Conservation (phyloP, 1,284 basidiomycete genomes). For the Apiotrichum gamsii region DNA sequence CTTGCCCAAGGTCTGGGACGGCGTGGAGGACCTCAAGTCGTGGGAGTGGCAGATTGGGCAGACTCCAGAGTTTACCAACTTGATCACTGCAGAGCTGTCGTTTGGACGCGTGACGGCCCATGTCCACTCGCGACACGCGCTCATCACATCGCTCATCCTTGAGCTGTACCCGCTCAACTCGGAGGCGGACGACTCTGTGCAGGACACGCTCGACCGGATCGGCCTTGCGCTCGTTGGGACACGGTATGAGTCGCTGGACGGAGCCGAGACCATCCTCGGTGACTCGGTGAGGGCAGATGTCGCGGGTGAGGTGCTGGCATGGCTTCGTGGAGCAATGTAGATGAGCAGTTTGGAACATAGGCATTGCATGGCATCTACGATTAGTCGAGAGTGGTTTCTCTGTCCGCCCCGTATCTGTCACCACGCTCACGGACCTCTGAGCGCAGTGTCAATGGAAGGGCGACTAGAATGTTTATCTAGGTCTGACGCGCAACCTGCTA, state of each 20-base stretch:
- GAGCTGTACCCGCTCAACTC: constrained; percentile 9
- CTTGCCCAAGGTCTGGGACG: constrained; percentile 56
- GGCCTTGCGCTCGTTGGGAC: constrained; percentile 34
- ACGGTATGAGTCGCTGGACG: constrained; percentile 44
- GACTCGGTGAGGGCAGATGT: constrained; percentile 13
- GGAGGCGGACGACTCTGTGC: constrained; percentile 16
- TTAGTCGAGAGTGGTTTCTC: no score
- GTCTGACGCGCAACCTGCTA: constrained; percentile 17
- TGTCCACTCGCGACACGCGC: constrained; percentile 49
- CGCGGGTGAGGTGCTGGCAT: constrained; percentile 35
- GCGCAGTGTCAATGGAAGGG: constrained; percentile 41
- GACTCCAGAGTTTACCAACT: constrained; percentile 77
- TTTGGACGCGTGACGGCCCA: constrained; percentile 38
- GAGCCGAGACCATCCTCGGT: constrained; percentile 22
- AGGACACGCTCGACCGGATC: constrained; percentile 32
- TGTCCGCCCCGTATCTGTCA: constrained; percentile 50
- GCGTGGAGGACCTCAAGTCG: constrained; percentile 61
- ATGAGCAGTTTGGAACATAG: background rate
- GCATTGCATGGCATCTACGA: background rate
- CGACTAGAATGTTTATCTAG: background rate
- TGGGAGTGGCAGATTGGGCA: constrained; percentile 95
- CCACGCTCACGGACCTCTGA: constrained; percentile 36
- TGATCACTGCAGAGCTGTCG: constrained; percentile 29
- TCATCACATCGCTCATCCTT: constrained; percentile 45
- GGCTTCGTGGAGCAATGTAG: constrained; percentile 41